phyloP scores from a whole-genome alignment of 2,329 filamentous ascomycete genomes.

The Fusarium redolens region DNA sequence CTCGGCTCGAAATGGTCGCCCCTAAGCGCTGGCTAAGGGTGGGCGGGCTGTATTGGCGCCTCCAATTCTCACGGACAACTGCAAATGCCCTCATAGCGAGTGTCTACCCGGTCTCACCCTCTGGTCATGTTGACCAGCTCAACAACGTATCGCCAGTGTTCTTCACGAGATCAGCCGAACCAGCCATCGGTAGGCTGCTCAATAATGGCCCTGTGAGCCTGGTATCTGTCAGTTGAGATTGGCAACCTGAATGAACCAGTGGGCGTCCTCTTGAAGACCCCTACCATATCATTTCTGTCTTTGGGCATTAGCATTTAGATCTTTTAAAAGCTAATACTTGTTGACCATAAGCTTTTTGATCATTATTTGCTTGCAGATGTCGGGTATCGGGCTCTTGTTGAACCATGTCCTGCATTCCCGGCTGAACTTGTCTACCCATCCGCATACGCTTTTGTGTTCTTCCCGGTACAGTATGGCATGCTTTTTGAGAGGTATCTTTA shows the following conservation, averaged over 20 bases:
- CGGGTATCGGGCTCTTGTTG: not conserved
- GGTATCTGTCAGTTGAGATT: not conserved
- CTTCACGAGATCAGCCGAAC: not conserved
- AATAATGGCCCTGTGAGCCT: not conserved
- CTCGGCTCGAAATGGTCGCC: not conserved
- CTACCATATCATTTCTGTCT: not conserved
- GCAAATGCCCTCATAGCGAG: not conserved
- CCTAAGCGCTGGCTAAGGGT: not conserved
- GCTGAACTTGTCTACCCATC: not conserved
- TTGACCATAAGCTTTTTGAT: not conserved
- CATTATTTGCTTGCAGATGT: not conserved
- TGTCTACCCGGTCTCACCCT: not conserved
- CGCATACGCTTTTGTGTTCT: too few relatives aligned
- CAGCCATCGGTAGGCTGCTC: too few relatives aligned
- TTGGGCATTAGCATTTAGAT: fast-evolving
- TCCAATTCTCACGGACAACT: not conserved
- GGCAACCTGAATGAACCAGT: too few relatives aligned
- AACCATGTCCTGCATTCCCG: not conserved
- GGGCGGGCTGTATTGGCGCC: not conserved
- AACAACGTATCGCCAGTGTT: not conserved
- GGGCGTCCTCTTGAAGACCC: not conserved
- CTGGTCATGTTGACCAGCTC: not conserved
- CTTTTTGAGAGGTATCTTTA: not conserved
- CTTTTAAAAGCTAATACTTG: fast-evolving
- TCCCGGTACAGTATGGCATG: not conserved